Evolutionary conservation across 495 filamentous ascomycete species (phyloP).

Genomic region (Podospora pseudoanserina): DNA sequence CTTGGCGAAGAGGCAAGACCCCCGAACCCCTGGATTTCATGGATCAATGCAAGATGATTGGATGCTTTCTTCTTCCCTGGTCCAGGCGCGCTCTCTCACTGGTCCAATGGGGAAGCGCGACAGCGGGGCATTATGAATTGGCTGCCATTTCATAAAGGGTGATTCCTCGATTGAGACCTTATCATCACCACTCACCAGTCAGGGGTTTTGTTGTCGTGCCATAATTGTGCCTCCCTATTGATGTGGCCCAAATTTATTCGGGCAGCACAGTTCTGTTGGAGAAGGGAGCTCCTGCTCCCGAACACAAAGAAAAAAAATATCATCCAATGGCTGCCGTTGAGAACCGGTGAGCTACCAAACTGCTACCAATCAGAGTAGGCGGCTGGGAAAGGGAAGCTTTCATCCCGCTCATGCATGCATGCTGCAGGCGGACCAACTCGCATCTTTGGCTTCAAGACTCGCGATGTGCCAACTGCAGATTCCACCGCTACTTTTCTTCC

Average conservation of each 20-base stretch:
- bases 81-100: background rate
- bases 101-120: background rate
- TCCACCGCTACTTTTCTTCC: background rate
- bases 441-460: background rate
- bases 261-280: no score
- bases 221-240: background rate
- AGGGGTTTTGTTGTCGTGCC: background rate
- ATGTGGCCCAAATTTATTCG: no score
- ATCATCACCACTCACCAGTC: background rate
- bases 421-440: background rate
- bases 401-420: background rate
- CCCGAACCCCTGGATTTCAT: background rate
- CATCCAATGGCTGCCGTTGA: background rate
- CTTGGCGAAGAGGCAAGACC: background rate
- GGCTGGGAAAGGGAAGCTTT: background rate
- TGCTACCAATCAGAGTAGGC: background rate
- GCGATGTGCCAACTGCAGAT: background rate
- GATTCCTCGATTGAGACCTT: background rate
- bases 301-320: background rate
- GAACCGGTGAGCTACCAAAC: background rate
- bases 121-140: background rate
- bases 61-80: background rate
- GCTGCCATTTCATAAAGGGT: background rate
- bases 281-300: no score
- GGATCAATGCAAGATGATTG: background rate